Evolutionary conservation across 306 rosid species (phyloP).

Genomic region (Casuarina cunninghamiana): DNA sequence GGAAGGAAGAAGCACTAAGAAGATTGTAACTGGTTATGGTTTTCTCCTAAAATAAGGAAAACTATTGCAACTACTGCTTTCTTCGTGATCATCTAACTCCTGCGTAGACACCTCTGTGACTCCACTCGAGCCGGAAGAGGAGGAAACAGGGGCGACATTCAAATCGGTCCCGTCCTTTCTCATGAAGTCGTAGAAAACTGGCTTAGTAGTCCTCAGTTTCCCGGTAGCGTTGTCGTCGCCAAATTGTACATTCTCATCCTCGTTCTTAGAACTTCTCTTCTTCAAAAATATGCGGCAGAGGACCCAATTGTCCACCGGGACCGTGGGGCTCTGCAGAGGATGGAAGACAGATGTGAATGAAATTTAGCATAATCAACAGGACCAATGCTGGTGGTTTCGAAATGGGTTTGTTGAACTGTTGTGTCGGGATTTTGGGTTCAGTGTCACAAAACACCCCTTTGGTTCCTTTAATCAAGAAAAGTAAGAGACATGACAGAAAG

Average conservation of each 20-base stretch:
- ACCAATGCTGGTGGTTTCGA: slow-evolving; percentile 5
- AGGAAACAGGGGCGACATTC: slow-evolving; percentile 41
- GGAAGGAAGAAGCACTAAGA: slow-evolving; percentile 1
- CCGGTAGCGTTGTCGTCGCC: slow-evolving; percentile 1
- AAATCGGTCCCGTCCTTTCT: slow-evolving; percentile 46
- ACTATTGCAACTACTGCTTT: slow-evolving; percentile 70
- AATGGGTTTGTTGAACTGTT: not conserved
- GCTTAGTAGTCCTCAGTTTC: slow-evolving; percentile 24
- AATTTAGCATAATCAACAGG: not conserved
- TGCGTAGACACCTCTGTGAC: slow-evolving; percentile 55
- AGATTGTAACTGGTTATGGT: slow-evolving; percentile 19
- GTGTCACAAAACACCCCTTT: not conserved
- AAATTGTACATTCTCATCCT: slow-evolving; percentile 29
- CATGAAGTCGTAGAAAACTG: slow-evolving; percentile 86
- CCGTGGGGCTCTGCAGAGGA: slow-evolving; percentile 37
- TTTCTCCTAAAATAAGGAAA: slow-evolving; percentile 47
- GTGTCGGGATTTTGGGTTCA: not conserved
- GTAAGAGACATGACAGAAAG: not conserved
- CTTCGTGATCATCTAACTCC: slow-evolving; percentile 68
- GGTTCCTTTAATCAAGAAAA: not conserved
- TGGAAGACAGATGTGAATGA: not conserved
- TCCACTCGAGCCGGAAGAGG: slow-evolving; percentile 73
- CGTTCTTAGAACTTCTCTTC: slow-evolving; percentile 58
- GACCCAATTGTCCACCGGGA: slow-evolving; percentile 70
- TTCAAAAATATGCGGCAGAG: slow-evolving; percentile 89